Evolutionary conservation across 2,329 filamentous ascomycete genomes (phyloP).

Genomic region (Triangularia setosa): DNA sequence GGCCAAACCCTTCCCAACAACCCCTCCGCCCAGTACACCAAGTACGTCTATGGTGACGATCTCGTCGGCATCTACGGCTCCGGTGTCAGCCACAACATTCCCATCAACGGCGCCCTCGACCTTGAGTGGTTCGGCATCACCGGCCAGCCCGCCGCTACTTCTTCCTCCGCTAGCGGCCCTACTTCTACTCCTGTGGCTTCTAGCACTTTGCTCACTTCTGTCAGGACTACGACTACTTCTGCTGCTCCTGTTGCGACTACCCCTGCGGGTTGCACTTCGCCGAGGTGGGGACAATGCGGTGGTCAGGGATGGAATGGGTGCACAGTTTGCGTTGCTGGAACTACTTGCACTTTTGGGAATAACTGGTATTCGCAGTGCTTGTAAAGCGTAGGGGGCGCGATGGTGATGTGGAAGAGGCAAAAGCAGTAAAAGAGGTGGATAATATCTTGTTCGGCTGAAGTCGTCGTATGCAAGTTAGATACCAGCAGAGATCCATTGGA

Average conservation of each 20-base stretch:
- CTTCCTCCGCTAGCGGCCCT: constrained; percentile 1
- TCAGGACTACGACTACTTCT: constrained; percentile 2
- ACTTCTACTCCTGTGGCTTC: not conserved
- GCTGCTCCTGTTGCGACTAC: constrained; percentile 11
- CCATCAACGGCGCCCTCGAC: constrained; percentile 32
- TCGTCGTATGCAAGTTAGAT: no score
- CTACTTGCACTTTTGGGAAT: constrained; percentile 37
- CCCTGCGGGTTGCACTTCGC: constrained; percentile 20
- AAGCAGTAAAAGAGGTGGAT: no score
- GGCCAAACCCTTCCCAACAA: constrained; percentile 30
- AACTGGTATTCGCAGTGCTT: constrained; percentile 41
- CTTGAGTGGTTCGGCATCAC: constrained; percentile 36
- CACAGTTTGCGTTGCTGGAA: constrained; percentile 34
- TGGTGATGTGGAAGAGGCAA: no score
- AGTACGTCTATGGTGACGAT: constrained; percentile 35
- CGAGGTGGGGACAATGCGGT: constrained; percentile 37
- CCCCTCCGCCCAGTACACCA: constrained; percentile 35
- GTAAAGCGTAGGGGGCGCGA: constrained; percentile 19
- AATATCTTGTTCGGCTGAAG: not conserved
- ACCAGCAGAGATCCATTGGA: no score
- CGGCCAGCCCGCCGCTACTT: constrained; percentile 3
- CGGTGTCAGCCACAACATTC: constrained; percentile 35
- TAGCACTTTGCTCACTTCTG: constrained; percentile 11
- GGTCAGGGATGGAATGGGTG: constrained; percentile 35
- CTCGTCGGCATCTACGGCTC: constrained; percentile 34